Base-by-base conservation (phyloP, 2,329 filamentous ascomycete species). In the Fusarium phyllophilum region DNA sequence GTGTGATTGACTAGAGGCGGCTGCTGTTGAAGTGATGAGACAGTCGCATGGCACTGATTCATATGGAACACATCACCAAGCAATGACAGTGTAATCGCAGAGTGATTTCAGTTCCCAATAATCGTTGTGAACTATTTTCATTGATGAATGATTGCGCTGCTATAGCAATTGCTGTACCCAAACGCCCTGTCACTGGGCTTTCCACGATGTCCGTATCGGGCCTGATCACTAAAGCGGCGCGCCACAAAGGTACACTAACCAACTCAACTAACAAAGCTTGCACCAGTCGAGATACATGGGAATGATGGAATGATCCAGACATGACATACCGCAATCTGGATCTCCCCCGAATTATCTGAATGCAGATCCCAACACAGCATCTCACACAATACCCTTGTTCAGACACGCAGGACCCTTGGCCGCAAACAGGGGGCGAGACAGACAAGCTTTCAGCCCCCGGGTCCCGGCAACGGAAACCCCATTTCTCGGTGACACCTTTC, bases 81-180 rank as follows among this genome's bases (percentile, higher is more conserved):
- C 8, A 11, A 34, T 5, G 11, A 33, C 8, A 5, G 11, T 49
- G 29, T 15, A 33, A n/a, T 15, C 3, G 5, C 5, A 12, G 3
- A n/a, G 7, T 17, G 14, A 4, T 3, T 7, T 14, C 14, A 31
- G 15, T 3, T n/a, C 7, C 22, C 8, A 13, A 18, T 4, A 8
- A 33, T 24, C 4, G 5, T 6, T 3, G 4, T 2, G 8, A 18
- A 3, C 6, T 18, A 5, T 10, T 4, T 51, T 4, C 5, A 7
- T 9, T 20, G 31, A 20, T 24, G 20, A 20, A 34, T 20, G 6
- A 13, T 14, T 34, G 31, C 12, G 17, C 31, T 20, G 22, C 8
- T 14, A 3, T 3, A 6, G 9, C 18, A 29, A 38, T 26, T 29
- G 3, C 4, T 11, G 2, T 4, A 13, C 6, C 6, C 4, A 11